These are phyloP conservation scores for Vigna mungo DNA, from an alignment of 306 rosid genomes.

Conservation along the genomic window DNA sequence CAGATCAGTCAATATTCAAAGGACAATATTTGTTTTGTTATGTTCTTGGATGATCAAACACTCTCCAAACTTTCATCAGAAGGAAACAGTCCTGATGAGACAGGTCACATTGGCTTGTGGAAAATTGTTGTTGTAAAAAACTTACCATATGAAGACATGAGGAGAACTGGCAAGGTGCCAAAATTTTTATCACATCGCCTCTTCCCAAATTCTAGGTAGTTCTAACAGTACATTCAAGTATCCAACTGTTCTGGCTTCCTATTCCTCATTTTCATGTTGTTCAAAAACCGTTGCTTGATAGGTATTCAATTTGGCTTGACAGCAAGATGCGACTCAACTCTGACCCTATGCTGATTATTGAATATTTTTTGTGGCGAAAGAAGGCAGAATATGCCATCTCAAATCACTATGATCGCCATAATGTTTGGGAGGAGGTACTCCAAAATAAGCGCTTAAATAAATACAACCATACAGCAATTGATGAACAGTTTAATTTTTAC, in stretches of 20 bases:
- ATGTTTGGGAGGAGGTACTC: conserved; percentile 95
- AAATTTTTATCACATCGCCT: conserved; percentile 92
- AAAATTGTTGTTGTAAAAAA: conserved; percentile 72
- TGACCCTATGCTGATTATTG: conserved; percentile 89
- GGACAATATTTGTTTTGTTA: conserved; percentile 84
- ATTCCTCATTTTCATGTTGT: conserved; percentile 32
- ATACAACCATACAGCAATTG: conserved; percentile 82
- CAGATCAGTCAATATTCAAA: conserved; percentile 93
- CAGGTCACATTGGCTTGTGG: conserved; percentile 84
- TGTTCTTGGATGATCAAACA: conserved; percentile 89
- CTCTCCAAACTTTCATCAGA: conserved; percentile 69
- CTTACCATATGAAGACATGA: conserved; percentile 87
- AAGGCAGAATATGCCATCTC: conserved; percentile 93
- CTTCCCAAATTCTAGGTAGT: conserved; percentile 85
- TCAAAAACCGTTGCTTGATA: conserved; percentile 48
- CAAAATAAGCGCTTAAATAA: conserved; percentile 93
- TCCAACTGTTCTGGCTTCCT: conserved; percentile 38
- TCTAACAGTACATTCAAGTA: conserved; percentile 39
- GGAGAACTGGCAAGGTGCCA: conserved; percentile 98
- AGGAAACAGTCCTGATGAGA: conserved; percentile 74
- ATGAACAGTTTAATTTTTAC: conserved; percentile 77
- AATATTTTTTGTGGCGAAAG: conserved; percentile 83
- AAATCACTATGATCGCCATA: conserved; percentile 91
- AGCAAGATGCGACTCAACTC: conserved; percentile 91
- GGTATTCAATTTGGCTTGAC: conserved; percentile 98